These are phyloP conservation scores for Nepenthes alata DNA, from an alignment of 179 eudicot species.

Conservation along the genomic window DNA sequence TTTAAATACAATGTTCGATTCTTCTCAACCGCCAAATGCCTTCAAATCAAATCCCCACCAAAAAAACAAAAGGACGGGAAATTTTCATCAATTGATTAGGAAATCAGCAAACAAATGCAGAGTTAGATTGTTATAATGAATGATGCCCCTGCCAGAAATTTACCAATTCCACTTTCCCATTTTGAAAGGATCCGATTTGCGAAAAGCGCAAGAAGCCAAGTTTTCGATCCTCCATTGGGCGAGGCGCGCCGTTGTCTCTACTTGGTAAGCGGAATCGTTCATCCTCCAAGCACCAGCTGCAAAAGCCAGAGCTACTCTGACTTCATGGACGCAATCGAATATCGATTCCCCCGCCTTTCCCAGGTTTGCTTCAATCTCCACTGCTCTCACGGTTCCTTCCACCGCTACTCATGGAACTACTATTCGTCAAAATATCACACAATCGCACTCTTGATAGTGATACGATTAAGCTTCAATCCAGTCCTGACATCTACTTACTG, in stretches of 20 bases:
- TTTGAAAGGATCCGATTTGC: constrained; percentile 84
- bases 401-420: constrained; percentile 2
- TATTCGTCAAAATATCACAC: too few relatives aligned
- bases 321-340: constrained; percentile 74
- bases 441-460: too few relatives aligned
- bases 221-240: constrained; percentile 92
- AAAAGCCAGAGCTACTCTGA: constrained; percentile 39
- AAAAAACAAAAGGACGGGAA: too few relatives aligned
- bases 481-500: too few relatives aligned
- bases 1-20: constrained; percentile 47
- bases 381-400: neutral
- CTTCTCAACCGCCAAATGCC: constrained; percentile 84
- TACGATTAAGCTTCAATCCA: too few relatives aligned
- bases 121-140: too few relatives aligned
- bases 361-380: constrained; percentile 25
- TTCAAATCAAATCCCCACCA: constrained; percentile 11
- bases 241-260: constrained; percentile 69
- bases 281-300: constrained; percentile 18
- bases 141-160: neutral
- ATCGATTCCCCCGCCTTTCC: constrained; percentile 55
- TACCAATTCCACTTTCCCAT: constrained; percentile 88
- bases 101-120: neutral
- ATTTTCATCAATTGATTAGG: neutral
- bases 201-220: constrained; percentile 54
- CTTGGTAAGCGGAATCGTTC: constrained; percentile 62